Percentiles rank a stretch among this genome's conserved stretches.
phyloP scores from a whole-genome alignment of 1,284 basidiomycete genomes.

The Ganoderma multipileum region DNA sequence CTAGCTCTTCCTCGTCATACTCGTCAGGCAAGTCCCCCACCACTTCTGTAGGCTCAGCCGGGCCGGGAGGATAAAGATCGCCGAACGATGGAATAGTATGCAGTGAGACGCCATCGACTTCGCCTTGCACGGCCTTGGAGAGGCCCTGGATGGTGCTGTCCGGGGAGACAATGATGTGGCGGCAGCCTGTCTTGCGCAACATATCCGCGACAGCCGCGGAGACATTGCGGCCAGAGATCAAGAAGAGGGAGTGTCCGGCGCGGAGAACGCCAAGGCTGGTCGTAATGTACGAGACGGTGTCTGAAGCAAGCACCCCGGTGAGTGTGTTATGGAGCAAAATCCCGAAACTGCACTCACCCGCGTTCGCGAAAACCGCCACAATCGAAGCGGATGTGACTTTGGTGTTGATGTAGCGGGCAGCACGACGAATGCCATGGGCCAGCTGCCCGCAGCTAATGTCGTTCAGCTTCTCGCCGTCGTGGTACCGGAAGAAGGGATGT shows the following conservation, averaged over 20 bases:
- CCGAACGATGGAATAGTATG: constrained; percentile 27
- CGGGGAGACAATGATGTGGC: constrained; percentile 13
- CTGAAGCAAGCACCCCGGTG: constrained; percentile 20
- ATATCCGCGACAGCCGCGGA: constrained; percentile 32
- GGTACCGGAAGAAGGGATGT: constrained; percentile 42
- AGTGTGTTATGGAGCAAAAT: not conserved
- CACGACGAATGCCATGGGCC: constrained; percentile 20
- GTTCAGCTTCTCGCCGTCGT: constrained; percentile 18
- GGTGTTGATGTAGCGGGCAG: constrained; percentile 22
- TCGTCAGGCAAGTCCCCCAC: constrained; percentile 16
- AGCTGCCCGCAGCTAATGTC: constrained; percentile 20
- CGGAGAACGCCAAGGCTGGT: constrained; percentile 38
- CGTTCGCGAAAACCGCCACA: constrained; percentile 29
- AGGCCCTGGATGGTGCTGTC: constrained; percentile 20
- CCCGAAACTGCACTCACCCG: constrained; percentile 19
- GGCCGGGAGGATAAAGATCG: constrained; percentile 20
- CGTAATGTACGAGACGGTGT: constrained; percentile 41
- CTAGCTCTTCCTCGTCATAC: constrained; percentile 4
- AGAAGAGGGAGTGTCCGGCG: constrained; percentile 38
- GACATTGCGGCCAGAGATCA: constrained; percentile 32
- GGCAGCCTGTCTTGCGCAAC: constrained; percentile 20
- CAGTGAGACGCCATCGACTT: constrained; percentile 11
- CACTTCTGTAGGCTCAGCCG: not conserved
- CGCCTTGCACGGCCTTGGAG: not conserved
- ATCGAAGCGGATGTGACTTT: constrained; percentile 9